Evolutionary conservation across 495 filamentous ascomycete genomes (phyloP).

Genomic region (Neurospora sp.): DNA sequence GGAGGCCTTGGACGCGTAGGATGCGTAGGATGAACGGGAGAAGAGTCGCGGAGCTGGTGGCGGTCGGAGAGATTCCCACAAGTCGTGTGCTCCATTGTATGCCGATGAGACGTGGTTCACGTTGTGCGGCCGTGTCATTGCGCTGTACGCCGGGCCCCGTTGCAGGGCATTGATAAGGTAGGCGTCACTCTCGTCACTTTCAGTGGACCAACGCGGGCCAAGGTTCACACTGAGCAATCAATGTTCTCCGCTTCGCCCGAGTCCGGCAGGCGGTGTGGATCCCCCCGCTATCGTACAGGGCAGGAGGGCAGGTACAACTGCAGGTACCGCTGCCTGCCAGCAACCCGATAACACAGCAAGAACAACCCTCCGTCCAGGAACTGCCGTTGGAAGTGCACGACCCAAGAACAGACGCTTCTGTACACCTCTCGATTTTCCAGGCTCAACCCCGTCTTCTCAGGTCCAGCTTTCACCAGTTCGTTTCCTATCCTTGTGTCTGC

Average conservation of each 20-base stretch:
- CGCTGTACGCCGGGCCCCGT: background rate
- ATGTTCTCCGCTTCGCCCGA: background rate
- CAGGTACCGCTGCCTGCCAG: background rate
- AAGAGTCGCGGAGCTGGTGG: slow-evolving; percentile 31
- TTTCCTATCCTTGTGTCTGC: too few relatives aligned
- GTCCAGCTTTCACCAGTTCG: too few relatives aligned
- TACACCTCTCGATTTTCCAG: too few relatives aligned
- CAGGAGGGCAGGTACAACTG: background rate
- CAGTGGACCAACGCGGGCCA: background rate
- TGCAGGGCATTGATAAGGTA: background rate
- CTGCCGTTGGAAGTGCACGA: background rate
- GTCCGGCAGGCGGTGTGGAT: background rate
- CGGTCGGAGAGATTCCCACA: slow-evolving; percentile 13
- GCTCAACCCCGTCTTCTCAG: too few relatives aligned
- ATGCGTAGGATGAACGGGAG: slow-evolving; percentile 31
- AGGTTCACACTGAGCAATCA: background rate
- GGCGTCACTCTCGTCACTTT: background rate
- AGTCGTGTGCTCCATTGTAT: slow-evolving; percentile 6
- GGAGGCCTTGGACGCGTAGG: background rate
- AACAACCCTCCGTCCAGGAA: background rate
- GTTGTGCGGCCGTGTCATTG: background rate
- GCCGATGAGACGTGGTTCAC: background rate
- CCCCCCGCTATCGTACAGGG: background rate
- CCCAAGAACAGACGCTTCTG: too few relatives aligned
- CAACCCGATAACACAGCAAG: background rate